These are phyloP conservation scores for Rhizomucor miehei DNA, from an alignment of 371 early-diverging fungal species.

Conservation along the genomic window DNA sequence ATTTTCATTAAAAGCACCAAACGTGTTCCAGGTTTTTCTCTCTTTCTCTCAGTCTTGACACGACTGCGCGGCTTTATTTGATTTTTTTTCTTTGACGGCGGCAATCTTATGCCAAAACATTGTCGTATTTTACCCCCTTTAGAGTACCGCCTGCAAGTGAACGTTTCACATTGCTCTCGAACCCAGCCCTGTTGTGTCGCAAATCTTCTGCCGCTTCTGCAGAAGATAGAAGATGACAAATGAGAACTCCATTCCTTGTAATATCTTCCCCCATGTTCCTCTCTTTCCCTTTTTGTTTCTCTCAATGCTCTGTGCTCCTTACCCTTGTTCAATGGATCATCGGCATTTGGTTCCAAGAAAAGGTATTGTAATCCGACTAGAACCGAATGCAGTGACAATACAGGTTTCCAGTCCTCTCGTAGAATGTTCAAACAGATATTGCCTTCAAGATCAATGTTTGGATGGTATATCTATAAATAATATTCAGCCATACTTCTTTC, in stretches of 20 bases:
- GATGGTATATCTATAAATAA: conserved; percentile 88
- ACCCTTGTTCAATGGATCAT: conserved; percentile 98
- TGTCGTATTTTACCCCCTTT: conserved; percentile 63
- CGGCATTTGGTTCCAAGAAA: conserved; percentile 97
- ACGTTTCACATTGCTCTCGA: conserved; percentile 64
- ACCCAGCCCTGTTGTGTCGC: conserved; percentile 57
- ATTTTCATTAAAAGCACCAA: too few relatives aligned
- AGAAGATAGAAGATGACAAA: not conserved
- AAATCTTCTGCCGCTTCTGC: conserved; percentile 79
- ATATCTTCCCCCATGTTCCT: not conserved
- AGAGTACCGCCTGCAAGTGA: conserved; percentile 69
- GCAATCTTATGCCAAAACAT: conserved; percentile 36
- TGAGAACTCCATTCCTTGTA: not conserved
- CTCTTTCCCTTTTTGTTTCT: not conserved
- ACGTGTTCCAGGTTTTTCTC: not conserved
- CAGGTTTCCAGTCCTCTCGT: conserved; percentile 99
- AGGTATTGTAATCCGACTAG: conserved; percentile 95
- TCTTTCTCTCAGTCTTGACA: not conserved
- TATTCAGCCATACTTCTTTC: not conserved
- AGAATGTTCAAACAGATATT: conserved; percentile 99
- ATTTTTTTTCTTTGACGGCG: not conserved
- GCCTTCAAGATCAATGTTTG: conserved; percentile 98
- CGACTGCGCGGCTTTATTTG: too few relatives aligned
- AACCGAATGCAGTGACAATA: conserved; percentile 94
- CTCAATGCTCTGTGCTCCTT: conserved; percentile 1